Evolutionary conservation across 495 filamentous ascomycete species (phyloP).

Genomic region (Geopyxis carbonaria): DNA sequence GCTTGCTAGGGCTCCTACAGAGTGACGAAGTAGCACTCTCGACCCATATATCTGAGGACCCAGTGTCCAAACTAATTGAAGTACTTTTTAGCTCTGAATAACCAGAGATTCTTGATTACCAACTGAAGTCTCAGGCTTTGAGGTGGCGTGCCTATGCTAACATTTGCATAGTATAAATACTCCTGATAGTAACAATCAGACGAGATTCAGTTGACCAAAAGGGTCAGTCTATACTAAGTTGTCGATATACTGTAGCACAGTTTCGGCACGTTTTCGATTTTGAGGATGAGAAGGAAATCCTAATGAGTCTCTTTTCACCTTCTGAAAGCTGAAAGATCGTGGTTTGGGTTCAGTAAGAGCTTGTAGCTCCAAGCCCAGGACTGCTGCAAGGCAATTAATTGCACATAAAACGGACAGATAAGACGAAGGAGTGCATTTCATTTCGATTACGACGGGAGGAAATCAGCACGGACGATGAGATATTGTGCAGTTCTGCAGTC

Average conservation of each 20-base stretch:
- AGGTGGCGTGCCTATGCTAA: conserved; percentile 52
- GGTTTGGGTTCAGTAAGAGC: too few relatives aligned
- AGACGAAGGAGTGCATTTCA: too few relatives aligned
- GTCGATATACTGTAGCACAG: conserved; percentile 18
- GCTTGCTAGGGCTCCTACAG: conserved; percentile 32
- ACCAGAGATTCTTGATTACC: conserved; percentile 1
- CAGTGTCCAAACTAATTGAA: conserved; percentile 44
- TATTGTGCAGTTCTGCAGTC: too few relatives aligned
- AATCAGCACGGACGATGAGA: too few relatives aligned
- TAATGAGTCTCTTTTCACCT: conserved; percentile 19
- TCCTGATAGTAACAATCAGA: conserved; percentile 27
- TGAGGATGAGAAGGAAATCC: conserved; percentile 12
- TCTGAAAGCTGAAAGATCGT: conserved; percentile 21
- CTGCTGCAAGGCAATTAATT: too few relatives aligned
- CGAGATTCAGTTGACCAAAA: background rate
- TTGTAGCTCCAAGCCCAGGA: too few relatives aligned
- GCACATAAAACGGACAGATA: too few relatives aligned
- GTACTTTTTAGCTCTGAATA: background rate
- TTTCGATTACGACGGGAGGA: too few relatives aligned
- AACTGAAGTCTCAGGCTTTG: conserved; percentile 45
- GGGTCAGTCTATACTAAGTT: conserved; percentile 13
- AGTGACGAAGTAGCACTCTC: conserved; percentile 49
- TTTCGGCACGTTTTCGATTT: conserved; percentile 10
- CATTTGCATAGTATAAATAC: conserved; percentile 54
- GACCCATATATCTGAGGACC: conserved; percentile 81